phyloP scores from a whole-genome alignment of 306 rosid species.

The Styphnolobium japonicum region DNA sequence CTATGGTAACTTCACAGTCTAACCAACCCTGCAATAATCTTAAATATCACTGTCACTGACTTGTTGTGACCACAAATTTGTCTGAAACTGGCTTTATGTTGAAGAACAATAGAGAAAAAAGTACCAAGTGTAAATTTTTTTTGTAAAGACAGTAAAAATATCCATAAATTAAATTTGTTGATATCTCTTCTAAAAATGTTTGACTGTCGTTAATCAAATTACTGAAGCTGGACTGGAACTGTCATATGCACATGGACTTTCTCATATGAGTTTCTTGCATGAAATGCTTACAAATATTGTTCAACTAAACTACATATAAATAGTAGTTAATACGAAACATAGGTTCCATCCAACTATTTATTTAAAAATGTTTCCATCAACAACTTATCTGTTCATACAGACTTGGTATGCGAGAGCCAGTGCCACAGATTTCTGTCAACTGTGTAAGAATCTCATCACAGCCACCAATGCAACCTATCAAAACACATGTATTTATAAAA shows the following conservation, averaged over 20 bases:
- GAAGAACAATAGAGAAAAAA: not conserved
- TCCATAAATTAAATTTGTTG: not conserved
- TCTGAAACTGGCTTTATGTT: not conserved
- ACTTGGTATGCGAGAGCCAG: conserved; percentile 70
- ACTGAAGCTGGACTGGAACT: conserved; percentile 7
- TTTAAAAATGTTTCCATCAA: conserved; percentile 1
- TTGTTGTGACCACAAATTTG: not conserved
- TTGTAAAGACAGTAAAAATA: conserved; percentile 5
- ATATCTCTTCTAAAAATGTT: conserved; percentile 1
- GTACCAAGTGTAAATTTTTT: not conserved
- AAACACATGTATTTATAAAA: conserved; percentile 2
- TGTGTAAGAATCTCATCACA: conserved; percentile 65
- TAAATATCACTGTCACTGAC: not conserved
- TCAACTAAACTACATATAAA: conserved; percentile 14
- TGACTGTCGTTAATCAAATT: not conserved
- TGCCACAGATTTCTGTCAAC: conserved; percentile 74
- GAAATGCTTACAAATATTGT: not conserved
- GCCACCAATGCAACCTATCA: conserved; percentile 88
- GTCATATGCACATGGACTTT: conserved; percentile 16
- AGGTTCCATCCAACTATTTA: not conserved
- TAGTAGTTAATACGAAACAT: conserved; percentile 19
- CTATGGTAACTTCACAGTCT: too few relatives aligned
- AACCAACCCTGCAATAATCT: too few relatives aligned
- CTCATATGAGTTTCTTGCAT: not conserved
- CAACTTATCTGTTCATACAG: conserved; percentile 17